Evolutionary conservation across 495 filamentous ascomycete genomes (phyloP).

Genomic region (Daldinia grandis): DNA sequence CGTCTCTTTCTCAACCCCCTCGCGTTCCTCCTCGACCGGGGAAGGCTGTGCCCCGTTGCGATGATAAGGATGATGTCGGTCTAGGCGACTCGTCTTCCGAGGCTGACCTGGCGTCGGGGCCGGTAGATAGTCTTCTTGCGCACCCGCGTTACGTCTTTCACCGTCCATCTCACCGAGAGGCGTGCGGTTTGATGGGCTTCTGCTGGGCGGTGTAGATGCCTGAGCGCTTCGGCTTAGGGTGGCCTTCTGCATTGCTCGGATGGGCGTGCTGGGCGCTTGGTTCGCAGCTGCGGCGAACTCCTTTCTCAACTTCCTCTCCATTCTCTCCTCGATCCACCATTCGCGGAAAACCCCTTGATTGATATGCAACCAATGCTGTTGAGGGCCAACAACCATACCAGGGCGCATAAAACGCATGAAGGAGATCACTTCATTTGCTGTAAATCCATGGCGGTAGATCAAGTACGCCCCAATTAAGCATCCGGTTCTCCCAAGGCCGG

Average conservation of each 20-base stretch:
- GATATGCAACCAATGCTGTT: conserved; percentile 98
- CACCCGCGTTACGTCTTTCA: conserved; percentile 70
- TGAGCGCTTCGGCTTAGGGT: conserved; percentile 63
- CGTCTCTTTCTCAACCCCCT: conserved; percentile 46
- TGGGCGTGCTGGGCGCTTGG: conserved; percentile 72
- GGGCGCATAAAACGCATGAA: conserved; percentile 99
- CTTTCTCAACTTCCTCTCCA: conserved; percentile 66
- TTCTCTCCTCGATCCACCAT: conserved; percentile 94
- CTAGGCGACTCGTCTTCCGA: conserved; percentile 75
- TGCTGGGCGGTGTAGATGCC: conserved; percentile 83
- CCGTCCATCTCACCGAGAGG: conserved; percentile 90
- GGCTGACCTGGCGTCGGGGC: conserved; percentile 97
- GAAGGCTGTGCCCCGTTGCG: conserved; percentile 50
- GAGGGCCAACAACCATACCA: conserved; percentile 99
- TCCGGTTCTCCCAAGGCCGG: conserved; percentile 93
- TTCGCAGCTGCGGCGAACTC: conserved; percentile 62
- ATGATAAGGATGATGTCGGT: conserved; percentile 63
- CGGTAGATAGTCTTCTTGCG: conserved; percentile 83
- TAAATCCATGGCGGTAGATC: conserved; percentile 98
- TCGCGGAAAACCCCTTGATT: conserved; percentile 96
- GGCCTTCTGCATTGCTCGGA: conserved; percentile 73
- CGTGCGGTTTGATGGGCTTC: conserved; percentile 73
- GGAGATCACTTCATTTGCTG: conserved; percentile 96
- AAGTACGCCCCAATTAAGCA: conserved; percentile 97
- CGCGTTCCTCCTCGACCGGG: conserved; percentile 55